phyloP scores from a whole-genome alignment of 805 yeast genomes.

The Kuraishia borneana region DNA sequence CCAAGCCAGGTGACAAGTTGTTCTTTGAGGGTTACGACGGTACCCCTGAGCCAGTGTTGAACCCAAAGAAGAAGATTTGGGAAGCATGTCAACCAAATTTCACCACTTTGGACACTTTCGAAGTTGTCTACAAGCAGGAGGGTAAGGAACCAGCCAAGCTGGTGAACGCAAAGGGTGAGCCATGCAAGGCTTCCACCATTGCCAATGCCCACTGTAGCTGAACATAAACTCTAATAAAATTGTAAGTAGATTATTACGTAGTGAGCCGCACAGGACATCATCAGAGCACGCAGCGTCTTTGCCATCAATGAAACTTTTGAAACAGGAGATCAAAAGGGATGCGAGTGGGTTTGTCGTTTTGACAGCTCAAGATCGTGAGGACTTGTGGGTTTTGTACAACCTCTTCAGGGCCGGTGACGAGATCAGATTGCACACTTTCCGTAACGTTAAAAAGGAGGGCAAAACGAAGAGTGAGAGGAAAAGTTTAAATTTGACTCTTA shows the following conservation, averaged over 20 bases:
- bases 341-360: constrained; percentile 55
- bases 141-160: constrained; percentile 66
- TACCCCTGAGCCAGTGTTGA: constrained; percentile 81
- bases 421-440: constrained; percentile 53
- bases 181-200: constrained; percentile 62
- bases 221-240: too few relatives aligned
- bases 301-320: constrained; percentile 50
- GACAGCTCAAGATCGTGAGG: constrained; percentile 82
- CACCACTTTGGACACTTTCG: constrained; percentile 64
- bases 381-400: constrained; percentile 81
- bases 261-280: too few relatives aligned
- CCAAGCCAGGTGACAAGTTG: constrained; percentile 92
- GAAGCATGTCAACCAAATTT: constrained; percentile 90
- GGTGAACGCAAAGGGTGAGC: constrained; percentile 71
- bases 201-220: constrained; percentile 68
- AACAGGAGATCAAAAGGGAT: constrained; percentile 42
- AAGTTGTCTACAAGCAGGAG: constrained; percentile 70
- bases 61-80: constrained; percentile 98
- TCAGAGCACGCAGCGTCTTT: too few relatives aligned
- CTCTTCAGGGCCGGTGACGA: constrained; percentile 69
- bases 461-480: constrained; percentile 39
- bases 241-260: too few relatives aligned
- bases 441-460: constrained; percentile 41
- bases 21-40: constrained; percentile 89
- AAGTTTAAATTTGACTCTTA: constrained; percentile 46